phyloP scores from a whole-genome alignment of 805 yeast species.

The Blastobotrys attinorum region DNA sequence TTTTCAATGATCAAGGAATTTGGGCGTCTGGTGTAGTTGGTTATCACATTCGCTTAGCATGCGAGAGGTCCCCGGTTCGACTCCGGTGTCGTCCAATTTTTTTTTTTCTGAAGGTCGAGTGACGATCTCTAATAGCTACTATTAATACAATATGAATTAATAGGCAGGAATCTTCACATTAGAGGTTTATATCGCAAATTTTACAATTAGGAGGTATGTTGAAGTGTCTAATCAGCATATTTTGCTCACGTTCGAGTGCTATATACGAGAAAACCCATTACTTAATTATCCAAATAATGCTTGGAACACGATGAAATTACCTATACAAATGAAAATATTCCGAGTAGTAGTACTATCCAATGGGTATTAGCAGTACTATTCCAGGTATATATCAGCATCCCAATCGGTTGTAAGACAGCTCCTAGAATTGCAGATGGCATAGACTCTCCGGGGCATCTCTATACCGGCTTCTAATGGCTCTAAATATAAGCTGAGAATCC shows the following conservation, averaged over 20 bases:
- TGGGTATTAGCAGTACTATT: slow-evolving; percentile 28
- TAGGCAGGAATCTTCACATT: too few species aligned
- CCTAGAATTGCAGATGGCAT: too few species aligned
- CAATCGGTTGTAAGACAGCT: slow-evolving; percentile 35
- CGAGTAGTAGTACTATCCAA: slow-evolving; percentile 45
- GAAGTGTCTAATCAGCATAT: too few species aligned
- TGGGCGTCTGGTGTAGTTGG: slow-evolving; percentile 32
- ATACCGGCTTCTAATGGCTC: neutral
- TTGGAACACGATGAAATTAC: slow-evolving; percentile 43
- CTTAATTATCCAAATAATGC: too few species aligned
- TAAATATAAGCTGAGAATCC: neutral
- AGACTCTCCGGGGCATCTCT: neutral
- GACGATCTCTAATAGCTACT: too few species aligned
- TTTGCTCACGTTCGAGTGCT: too few species aligned
- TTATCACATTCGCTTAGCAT: slow-evolving; percentile 32
- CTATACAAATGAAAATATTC: slow-evolving; percentile 32
- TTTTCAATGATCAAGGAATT: too few species aligned
- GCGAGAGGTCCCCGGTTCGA: slow-evolving; percentile 33
- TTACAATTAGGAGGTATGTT: too few species aligned
- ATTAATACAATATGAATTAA: too few species aligned
- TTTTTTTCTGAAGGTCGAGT: too few species aligned
- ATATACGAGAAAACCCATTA: too few species aligned
- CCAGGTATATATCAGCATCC: slow-evolving; percentile 46
- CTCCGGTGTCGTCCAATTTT: slow-evolving; percentile 31
- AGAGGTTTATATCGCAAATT: too few species aligned